Evolutionary conservation across 305 asterid genomes (phyloP).

Genomic region (Rubia balearica): DNA sequence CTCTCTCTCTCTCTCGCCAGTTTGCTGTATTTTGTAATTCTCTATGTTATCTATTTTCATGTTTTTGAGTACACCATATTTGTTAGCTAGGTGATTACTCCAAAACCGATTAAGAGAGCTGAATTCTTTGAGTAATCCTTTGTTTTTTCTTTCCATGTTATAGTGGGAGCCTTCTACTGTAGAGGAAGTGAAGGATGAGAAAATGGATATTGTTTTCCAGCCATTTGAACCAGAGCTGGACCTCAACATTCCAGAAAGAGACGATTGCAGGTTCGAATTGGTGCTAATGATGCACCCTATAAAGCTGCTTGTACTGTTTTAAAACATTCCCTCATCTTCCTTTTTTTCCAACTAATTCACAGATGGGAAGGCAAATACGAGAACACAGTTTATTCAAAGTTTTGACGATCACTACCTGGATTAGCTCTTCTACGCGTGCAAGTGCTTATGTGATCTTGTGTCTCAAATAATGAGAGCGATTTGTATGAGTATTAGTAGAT

Average conservation of each 20-base stretch:
- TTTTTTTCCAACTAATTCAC: slow-evolving; percentile 17
- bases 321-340: not conserved
- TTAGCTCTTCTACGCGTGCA: not conserved
- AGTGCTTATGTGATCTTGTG: not conserved
- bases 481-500: not conserved
- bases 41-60: not conserved
- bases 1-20: slow-evolving; percentile 19
- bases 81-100: not conserved
- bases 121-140: not conserved
- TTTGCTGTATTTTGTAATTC: not conserved
- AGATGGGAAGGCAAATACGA: slow-evolving; percentile 92
- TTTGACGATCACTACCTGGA: not conserved
- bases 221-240: slow-evolving; percentile 65
- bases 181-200: slow-evolving; percentile 44
- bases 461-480: not conserved
- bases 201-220: slow-evolving; percentile 40
- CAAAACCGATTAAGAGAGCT: not conserved
- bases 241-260: slow-evolving; percentile 62
- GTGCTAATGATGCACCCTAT: not conserved
- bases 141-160: slow-evolving; percentile 10
- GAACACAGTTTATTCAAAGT: slow-evolving; percentile 35
- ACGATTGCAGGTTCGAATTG: slow-evolving; percentile 48
- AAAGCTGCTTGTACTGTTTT: not conserved
- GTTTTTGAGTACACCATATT: not conserved
- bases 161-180: slow-evolving; percentile 79